A percentile compares a stretch with the other conserved stretches of the same genome.
phyloP scores from a whole-genome alignment of 257 asterid genomes.

The Nicotiana paniculata region DNA sequence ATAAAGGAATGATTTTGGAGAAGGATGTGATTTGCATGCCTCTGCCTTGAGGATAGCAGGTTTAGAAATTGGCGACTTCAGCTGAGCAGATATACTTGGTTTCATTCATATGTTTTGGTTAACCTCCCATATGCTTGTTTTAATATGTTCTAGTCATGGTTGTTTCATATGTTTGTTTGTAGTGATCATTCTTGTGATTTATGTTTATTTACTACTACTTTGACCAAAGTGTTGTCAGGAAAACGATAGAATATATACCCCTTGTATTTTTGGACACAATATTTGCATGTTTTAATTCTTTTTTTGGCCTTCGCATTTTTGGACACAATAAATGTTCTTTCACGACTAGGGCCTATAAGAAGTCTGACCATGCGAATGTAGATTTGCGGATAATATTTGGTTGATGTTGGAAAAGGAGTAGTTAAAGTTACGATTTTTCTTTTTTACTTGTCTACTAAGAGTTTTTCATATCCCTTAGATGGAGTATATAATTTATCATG shows the following conservation, averaged over 20 bases:
- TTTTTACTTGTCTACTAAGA: too few species aligned
- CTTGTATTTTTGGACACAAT: not conserved
- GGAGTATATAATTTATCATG: too few species aligned
- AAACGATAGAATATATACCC: not conserved
- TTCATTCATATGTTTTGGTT: not conserved
- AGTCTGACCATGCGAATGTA: too few species aligned
- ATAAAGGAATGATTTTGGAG: not conserved
- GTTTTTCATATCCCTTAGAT: too few species aligned
- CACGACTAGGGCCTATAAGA: too few species aligned
- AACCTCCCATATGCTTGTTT: not conserved
- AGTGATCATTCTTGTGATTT: not conserved
- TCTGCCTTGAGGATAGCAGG: not conserved
- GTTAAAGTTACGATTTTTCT: too few species aligned
- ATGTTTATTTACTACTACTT: not conserved
- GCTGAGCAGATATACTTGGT: not conserved
- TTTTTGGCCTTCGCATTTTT: not conserved
- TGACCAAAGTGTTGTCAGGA: not conserved
- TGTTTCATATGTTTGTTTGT: not conserved
- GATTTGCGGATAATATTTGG: too few species aligned
- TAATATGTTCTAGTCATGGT: not conserved
- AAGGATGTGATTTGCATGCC: not conserved
- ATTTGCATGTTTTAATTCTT: not conserved
- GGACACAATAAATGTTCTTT: too few species aligned
- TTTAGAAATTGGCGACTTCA: not conserved
- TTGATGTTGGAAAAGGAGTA: too few species aligned